Conservation (phyloP, 2,329 filamentous ascomycete species). For the Tolypocladium tundrense region DNA sequence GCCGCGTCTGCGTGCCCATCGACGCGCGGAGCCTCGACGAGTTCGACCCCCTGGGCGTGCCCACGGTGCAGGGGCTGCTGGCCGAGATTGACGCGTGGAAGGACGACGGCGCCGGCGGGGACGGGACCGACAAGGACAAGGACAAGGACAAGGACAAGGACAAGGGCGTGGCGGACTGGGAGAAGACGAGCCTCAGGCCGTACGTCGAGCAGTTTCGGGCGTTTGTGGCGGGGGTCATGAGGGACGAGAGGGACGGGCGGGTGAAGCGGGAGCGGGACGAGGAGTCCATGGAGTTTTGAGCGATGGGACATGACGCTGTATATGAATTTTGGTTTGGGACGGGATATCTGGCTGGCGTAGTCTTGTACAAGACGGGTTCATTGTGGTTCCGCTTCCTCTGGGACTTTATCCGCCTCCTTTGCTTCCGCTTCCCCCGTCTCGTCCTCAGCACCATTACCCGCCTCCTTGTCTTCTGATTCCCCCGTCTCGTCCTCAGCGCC, state of each 20-base stretch:
- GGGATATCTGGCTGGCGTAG: background rate
- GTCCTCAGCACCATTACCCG: slow-evolving; percentile 3
- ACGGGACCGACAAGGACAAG: slow-evolving; percentile 22
- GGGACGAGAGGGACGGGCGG: slow-evolving; percentile 53
- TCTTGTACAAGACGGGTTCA: background rate
- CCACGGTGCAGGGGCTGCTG: slow-evolving; percentile 74
- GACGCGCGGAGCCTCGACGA: slow-evolving; percentile 61
- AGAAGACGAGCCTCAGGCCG: slow-evolving; percentile 90
- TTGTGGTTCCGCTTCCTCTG: background rate
- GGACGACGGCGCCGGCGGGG: slow-evolving; percentile 24
- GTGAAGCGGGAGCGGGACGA: slow-evolving; percentile 48
- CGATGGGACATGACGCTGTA: background rate
- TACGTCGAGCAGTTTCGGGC: slow-evolving; percentile 83
- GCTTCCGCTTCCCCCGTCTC: slow-evolving; percentile 3
- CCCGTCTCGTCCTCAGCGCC: background rate
- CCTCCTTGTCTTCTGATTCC: background rate
- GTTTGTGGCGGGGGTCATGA: slow-evolving; percentile 71
- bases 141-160: slow-evolving; percentile 24
- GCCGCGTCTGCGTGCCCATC: slow-evolving; percentile 91
- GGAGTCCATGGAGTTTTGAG: slow-evolving; percentile 41
- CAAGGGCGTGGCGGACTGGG: slow-evolving; percentile 64
- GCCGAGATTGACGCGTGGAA: slow-evolving; percentile 80
- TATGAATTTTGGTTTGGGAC: background rate
- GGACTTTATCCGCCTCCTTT: background rate
- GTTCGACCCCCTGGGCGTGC: slow-evolving; percentile 83